These are phyloP conservation scores for Psilocybe azurescens DNA, from an alignment of 768 basidiomycete species.

Conservation along the genomic window DNA sequence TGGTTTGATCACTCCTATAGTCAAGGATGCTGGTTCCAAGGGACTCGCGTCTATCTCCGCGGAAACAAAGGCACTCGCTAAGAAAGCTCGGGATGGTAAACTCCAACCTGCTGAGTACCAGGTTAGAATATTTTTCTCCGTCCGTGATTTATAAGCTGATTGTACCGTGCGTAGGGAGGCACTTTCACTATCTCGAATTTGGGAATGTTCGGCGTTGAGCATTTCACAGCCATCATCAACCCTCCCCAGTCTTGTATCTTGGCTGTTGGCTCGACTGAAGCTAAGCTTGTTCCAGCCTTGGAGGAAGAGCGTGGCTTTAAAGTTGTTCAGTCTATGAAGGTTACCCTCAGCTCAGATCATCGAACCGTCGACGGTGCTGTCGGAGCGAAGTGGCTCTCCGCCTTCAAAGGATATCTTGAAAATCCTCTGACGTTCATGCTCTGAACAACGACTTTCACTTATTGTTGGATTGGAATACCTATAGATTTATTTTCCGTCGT, in stretches of 20 bases:
- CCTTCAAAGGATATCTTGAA: constrained; percentile 96
- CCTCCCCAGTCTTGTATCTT: constrained; percentile 98
- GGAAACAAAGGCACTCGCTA: constrained; percentile 90
- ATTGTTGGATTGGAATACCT: not conserved
- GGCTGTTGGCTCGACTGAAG: constrained; percentile 87
- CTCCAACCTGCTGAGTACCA: constrained; percentile 96
- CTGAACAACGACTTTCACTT: constrained; percentile 39
- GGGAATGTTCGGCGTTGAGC: constrained; percentile 94
- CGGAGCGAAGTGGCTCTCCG: constrained; percentile 88
- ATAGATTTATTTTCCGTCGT: constrained; percentile 5
- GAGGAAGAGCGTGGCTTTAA: constrained; percentile 96
- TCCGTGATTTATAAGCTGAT: not conserved
- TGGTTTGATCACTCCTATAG: constrained; percentile 96
- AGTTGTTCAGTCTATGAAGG: constrained; percentile 91
- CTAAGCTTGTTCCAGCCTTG: constrained; percentile 86
- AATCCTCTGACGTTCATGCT: constrained; percentile 98
- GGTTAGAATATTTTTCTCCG: constrained; percentile 43
- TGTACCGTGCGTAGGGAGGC: constrained; percentile 66
- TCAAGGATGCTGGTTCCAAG: constrained; percentile 92
- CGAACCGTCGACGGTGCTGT: constrained; percentile 96
- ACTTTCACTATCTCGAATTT: constrained; percentile 99
- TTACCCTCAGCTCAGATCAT: constrained; percentile 94
- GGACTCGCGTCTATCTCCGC: constrained; percentile 93
- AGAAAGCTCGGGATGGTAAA: constrained; percentile 97
- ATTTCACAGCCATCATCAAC: constrained; percentile 99